Conservation (phyloP, 2,329 filamentous ascomycete genomes). For the Aspergillus sp. region DNA sequence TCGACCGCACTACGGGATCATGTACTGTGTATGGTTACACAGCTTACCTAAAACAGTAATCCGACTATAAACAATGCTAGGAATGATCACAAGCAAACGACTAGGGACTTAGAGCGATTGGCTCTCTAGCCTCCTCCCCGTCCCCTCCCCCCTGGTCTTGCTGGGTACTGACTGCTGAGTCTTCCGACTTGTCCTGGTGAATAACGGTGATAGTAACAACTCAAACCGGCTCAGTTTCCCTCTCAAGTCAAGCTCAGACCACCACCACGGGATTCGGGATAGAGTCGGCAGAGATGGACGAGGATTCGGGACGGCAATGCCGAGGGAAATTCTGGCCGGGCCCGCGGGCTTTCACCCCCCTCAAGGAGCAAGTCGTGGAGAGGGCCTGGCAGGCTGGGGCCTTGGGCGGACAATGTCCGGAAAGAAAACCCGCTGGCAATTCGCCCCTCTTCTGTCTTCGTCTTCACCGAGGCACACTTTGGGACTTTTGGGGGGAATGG, state of each 20-base stretch:
- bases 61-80: background rate
- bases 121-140: background rate
- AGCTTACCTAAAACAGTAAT: conserved; percentile 14
- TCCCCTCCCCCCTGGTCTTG: background rate
- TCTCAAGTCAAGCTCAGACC: conserved; percentile 19
- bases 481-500: conserved; percentile 1
- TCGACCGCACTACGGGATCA: background rate
- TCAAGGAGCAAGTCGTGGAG: conserved; percentile 2
- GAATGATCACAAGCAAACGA: conserved; percentile 1
- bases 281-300: conserved; percentile 19
- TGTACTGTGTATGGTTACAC: conserved; percentile 17
- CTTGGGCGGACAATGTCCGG: conserved; percentile 2
- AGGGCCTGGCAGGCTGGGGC: background rate
- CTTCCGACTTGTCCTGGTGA: too few relatives aligned
- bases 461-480: conserved; percentile 25
- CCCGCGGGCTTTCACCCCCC: conserved; percentile 4
- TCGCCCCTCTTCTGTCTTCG: too few relatives aligned
- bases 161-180: too few relatives aligned
- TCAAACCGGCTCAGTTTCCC: conserved; percentile 8
- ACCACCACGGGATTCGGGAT: conserved; percentile 28
- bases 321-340: conserved; percentile 21
- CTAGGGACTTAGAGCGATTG: background rate
- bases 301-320: conserved; percentile 22
- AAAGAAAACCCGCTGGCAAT: background rate
- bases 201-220: background rate